phyloP scores from a whole-genome alignment of 1,139 yeast species.

The Blastobotrys raffinosifermentans region DNA sequence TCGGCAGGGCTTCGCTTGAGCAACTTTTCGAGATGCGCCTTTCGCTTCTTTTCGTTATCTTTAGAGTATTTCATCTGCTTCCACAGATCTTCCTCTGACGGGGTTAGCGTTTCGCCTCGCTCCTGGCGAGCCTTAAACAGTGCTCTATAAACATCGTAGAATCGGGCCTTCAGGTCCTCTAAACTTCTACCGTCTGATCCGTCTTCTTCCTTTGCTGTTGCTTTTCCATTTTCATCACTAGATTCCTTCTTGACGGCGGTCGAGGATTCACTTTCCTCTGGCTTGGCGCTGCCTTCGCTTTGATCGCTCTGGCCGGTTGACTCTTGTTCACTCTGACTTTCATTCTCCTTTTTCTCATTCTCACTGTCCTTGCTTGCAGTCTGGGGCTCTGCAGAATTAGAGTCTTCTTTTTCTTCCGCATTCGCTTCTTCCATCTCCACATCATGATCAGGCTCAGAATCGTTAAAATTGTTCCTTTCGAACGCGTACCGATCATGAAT shows the following conservation, averaged over 20 bases:
- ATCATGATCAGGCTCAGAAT: conserved; percentile 11
- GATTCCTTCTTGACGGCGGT: conserved; percentile 5
- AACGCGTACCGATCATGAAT: conserved; percentile 67
- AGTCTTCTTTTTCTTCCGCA: conserved; percentile 13
- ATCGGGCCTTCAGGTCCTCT: conserved; percentile 81
- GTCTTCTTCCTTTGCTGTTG: conserved; percentile 5
- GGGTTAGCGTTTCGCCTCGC: conserved; percentile 38
- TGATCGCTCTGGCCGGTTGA: conserved; percentile 27
- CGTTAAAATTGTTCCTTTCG: too few species aligned
- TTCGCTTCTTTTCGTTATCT: conserved; percentile 67
- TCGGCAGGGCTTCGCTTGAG: conserved; percentile 89
- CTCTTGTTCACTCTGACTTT: not conserved
- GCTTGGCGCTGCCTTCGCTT: conserved; percentile 75
- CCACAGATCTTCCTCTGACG: conserved; percentile 34
- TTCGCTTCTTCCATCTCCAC: conserved; percentile 10
- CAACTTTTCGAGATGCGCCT: conserved; percentile 69
- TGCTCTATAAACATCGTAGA: conserved; percentile 54
- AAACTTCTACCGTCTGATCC: conserved; percentile 36
- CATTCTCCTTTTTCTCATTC: conserved; percentile 8
- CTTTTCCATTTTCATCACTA: conserved; percentile 5
- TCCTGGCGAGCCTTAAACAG: conserved; percentile 38
- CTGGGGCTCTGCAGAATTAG: conserved; percentile 14
- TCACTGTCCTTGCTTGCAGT: conserved; percentile 7
- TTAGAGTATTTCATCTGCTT: conserved; percentile 53
- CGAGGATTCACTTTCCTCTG: conserved; percentile 31